Conservation (phyloP, 192 early-diverging fungal species). For the Gryganskiella cystojenkinii region DNA sequence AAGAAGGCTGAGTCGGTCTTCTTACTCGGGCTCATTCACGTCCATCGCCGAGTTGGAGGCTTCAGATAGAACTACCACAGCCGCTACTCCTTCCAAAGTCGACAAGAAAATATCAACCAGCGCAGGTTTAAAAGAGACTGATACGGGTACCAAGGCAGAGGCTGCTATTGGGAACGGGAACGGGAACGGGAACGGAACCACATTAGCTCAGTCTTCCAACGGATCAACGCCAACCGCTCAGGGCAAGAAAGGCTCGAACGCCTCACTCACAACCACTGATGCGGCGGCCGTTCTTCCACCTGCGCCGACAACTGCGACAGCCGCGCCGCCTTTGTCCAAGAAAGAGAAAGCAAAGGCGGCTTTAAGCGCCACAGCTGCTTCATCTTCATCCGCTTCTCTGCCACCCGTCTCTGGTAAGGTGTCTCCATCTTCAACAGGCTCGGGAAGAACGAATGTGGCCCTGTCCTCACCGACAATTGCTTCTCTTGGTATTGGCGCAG, state of each 20-base stretch:
- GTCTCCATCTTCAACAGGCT: not conserved
- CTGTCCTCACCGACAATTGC: not conserved
- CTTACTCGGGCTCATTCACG: conserved; percentile 5
- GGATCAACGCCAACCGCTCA: not conserved
- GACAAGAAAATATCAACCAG: not conserved
- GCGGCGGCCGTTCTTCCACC: not conserved
- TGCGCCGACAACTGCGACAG: not conserved
- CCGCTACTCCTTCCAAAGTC: not conserved
- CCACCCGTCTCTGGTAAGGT: not conserved
- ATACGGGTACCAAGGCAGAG: too few species aligned
- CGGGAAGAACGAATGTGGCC: not conserved
- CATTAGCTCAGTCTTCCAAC: not conserved
- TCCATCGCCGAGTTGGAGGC: conserved; percentile 17
- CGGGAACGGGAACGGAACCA: too few species aligned
- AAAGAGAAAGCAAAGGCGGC: conserved; percentile 1
- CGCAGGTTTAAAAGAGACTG: too few species aligned
- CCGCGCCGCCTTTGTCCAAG: not conserved
- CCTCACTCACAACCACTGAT: not conserved
- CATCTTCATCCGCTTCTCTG: not conserved
- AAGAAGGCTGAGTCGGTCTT: conserved; percentile 5
- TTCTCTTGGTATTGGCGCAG: conserved; percentile 2
- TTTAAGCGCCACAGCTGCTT: not conserved
- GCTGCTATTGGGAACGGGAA: too few species aligned
- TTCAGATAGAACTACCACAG: too few species aligned
- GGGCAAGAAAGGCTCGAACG: not conserved